A percentile compares a stretch with the other conserved stretches of the same genome.
phyloP scores from a whole-genome alignment of 2,329 filamentous ascomycete genomes.

The Penicillium occitanis region DNA sequence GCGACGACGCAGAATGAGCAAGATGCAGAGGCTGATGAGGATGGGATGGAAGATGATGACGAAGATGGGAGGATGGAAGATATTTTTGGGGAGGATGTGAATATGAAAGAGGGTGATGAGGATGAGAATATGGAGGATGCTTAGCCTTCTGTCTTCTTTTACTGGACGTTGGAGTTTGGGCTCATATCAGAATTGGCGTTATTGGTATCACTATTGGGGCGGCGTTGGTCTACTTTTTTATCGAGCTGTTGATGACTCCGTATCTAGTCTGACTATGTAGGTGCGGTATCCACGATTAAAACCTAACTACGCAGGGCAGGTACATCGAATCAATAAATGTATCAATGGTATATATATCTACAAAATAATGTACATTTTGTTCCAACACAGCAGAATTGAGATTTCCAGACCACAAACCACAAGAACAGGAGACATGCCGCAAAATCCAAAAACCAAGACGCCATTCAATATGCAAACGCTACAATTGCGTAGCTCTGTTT shows the following conservation, averaged over 20 bases:
- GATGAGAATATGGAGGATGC: slow-evolving; percentile 47
- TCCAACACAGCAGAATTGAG: slow-evolving; percentile 11
- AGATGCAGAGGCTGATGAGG: slow-evolving; percentile 36
- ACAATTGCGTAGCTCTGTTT: too few species aligned
- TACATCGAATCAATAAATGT: not conserved
- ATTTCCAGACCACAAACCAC: slow-evolving; percentile 1
- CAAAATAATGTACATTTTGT: slow-evolving; percentile 17
- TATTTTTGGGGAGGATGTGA: slow-evolving; percentile 46
- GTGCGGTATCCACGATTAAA: not conserved
- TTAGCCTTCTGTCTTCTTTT: slow-evolving; percentile 24
- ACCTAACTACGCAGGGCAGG: not conserved
- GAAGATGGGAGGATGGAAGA: slow-evolving; percentile 51
- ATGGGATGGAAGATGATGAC: slow-evolving; percentile 43
- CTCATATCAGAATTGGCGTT: slow-evolving; percentile 1
- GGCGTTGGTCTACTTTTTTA: not conserved
- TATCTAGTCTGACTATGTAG: not conserved
- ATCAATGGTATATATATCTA: slow-evolving; percentile 17
- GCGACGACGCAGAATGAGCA: slow-evolving; percentile 30
- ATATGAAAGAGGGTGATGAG: slow-evolving; percentile 39
- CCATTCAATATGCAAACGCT: slow-evolving; percentile 20
- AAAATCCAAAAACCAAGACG: slow-evolving; percentile 14
- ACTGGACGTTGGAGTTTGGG: not conserved
- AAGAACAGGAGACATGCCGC: slow-evolving; percentile 1
- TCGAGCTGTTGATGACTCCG: not conserved
- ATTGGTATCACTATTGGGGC: not conserved